phyloP scores from a whole-genome alignment of 2,329 filamentous ascomycete genomes.

The Aspergillus puulaauensis region DNA sequence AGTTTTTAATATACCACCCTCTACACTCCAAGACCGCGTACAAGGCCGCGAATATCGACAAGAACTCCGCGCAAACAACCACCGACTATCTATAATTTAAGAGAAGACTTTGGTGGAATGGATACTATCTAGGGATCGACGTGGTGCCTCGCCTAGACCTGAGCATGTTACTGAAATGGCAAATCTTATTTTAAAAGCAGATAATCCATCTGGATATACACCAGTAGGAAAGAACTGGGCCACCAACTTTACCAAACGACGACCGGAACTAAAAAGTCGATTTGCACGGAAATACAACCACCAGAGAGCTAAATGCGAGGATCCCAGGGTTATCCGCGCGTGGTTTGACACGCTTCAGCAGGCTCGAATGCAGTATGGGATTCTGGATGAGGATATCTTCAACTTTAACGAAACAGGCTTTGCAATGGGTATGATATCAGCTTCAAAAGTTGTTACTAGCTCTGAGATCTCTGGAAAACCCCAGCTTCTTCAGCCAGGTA shows the following conservation, averaged over 20 bases:
- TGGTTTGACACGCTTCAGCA: too few species aligned
- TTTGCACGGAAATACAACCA: constrained; percentile 10
- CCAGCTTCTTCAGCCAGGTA: too few species aligned
- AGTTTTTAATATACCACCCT: neutral
- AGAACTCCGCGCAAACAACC: neutral
- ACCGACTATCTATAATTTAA: constrained; percentile 2
- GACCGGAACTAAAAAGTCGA: neutral
- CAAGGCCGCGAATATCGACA: neutral
- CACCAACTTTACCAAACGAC: constrained; percentile 6
- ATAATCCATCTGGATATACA: neutral
- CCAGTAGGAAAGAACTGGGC: constrained; percentile 12
- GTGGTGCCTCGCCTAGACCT: neutral
- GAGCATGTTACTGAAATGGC: constrained; percentile 11
- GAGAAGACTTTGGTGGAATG: constrained; percentile 5
- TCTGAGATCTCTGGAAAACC: too few species aligned
- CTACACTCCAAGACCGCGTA: neutral
- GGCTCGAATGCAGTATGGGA: too few species aligned
- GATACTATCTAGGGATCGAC: constrained; percentile 8
- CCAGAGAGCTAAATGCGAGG: constrained; percentile 2
- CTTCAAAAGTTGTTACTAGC: too few species aligned
- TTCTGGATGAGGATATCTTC: too few species aligned
- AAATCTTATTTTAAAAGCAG: constrained; percentile 5
- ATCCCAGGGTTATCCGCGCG: neutral
- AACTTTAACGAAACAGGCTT: too few species aligned
- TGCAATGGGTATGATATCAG: too few species aligned